phyloP scores from a whole-genome alignment of 2,329 filamentous ascomycete species.

The Monilinia polystroma region DNA sequence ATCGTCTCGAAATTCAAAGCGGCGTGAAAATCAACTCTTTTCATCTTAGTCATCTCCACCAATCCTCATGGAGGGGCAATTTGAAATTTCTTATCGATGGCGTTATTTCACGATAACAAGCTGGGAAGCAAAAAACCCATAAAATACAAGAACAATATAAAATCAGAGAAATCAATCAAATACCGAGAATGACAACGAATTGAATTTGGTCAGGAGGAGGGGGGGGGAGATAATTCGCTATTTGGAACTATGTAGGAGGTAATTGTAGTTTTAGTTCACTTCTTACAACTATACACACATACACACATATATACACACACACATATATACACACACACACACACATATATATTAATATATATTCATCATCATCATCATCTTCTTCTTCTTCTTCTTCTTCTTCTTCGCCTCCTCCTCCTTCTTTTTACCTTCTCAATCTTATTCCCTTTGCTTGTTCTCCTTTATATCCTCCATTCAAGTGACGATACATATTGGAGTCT shows the following conservation, averaged over 20 bases:
- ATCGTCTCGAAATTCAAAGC: not conserved
- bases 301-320: too few species aligned
- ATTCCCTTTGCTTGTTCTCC: too few species aligned
- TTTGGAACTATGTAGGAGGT: not conserved
- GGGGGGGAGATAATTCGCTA: conserved; percentile 10
- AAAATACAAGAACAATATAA: not conserved
- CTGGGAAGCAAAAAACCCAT: not conserved
- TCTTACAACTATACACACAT: not conserved
- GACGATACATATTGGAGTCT: not conserved
- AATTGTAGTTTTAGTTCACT: not conserved
- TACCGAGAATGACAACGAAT: not conserved
- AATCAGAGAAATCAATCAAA: not conserved
- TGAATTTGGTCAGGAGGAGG: conserved; percentile 4
- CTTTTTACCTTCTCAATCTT: too few species aligned
- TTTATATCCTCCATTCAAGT: too few species aligned
- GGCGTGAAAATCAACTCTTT: not conserved
- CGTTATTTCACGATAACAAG: conserved; percentile 19
- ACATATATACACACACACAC: too few species aligned
- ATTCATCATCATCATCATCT: not conserved
- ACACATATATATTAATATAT: not conserved
- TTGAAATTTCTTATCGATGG: conserved; percentile 25
- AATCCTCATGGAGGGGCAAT: conserved; percentile 16
- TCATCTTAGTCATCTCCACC: not conserved
- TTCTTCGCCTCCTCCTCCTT: not conserved
- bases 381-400: not conserved